Base-by-base conservation (phyloP, 192 early-diverging fungal genomes). In the Chytriomyces sp. region DNA sequence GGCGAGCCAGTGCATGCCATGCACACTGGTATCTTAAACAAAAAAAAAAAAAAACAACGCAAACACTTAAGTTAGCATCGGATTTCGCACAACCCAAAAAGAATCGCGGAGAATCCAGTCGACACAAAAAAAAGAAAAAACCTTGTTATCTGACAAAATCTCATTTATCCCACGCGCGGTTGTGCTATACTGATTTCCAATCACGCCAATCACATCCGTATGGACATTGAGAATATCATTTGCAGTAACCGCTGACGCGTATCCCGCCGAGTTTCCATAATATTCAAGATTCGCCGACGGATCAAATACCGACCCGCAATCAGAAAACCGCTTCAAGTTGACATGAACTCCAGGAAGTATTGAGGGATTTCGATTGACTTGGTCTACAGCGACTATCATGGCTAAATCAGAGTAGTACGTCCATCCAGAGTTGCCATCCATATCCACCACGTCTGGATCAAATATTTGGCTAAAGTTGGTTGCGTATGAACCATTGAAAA, bases 281-380 rank as follows among this genome's bases (percentile, higher is more conserved):
- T 60, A 73, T 8, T 44, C 45, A 6, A 43, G 23, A 18, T n/a
- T 7, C 5, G 45, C 71, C 2, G 20, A 24, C 5, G 71, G 57
- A 57, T 57, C 45, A 28, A 24, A 73, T 3, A 10, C 45, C 4
- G 35, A 35, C 3, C 71, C 71, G 45, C 71, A 73, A 28, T 73
- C 71, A 8, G 71, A 73, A 43, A 73, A 73, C 61, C 71, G 53
- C 26, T 73, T 73, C 10, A 61, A 9, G 20, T 61, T 73, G 6
- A 73, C 45, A 62, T 43, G 35, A 10, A 62, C 28, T 2, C 44
- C 18, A 10, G 71, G 71, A 1, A 73, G n/a, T 6, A 73, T 62
- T 23, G n/a, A 7, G 5, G 69, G 69, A 18, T 20, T 9, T 8
- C 18, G 7, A 46, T 73, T 73, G 13, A 62, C 28, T 10, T 13